Evolutionary conservation across 1,139 yeast species (phyloP).

Genomic region (Chernovozyma aurita): DNA sequence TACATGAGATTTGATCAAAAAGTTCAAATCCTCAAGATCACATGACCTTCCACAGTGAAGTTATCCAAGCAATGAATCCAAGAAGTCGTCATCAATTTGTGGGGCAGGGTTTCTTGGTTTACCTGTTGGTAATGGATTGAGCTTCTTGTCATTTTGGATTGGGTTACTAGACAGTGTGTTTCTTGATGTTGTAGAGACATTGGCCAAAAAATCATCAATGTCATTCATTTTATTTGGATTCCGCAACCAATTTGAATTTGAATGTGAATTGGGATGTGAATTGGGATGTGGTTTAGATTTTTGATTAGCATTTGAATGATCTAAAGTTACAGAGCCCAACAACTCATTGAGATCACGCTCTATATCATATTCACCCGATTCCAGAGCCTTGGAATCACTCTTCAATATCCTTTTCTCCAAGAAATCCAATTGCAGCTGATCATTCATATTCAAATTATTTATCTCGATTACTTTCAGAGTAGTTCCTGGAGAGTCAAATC

Average conservation of each 20-base stretch:
- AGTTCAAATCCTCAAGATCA: no score
- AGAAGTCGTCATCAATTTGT: slow-evolving; percentile 7
- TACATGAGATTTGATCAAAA: slow-evolving; percentile 1
- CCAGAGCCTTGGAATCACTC: slow-evolving; percentile 4
- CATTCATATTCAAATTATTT: slow-evolving; percentile 27
- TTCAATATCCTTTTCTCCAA: slow-evolving; percentile 22
- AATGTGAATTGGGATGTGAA: background rate
- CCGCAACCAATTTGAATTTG: slow-evolving; percentile 3
- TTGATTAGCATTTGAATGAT: background rate
- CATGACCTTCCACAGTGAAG: background rate
- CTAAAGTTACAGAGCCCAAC: background rate
- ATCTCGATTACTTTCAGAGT: slow-evolving; percentile 31
- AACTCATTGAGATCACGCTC: slow-evolving; percentile 11
- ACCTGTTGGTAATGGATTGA: no score
- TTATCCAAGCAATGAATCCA: slow-evolving; percentile 17
- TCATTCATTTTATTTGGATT: slow-evolving; percentile 1
- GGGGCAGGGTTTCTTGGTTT: no score
- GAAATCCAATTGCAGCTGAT: slow-evolving; percentile 20
- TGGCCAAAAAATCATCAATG: slow-evolving; percentile 1
- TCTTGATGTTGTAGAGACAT: no score
- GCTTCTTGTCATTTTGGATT: no score
- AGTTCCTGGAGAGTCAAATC: slow-evolving; percentile 17
- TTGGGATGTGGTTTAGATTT: no score
- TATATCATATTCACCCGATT: background rate
- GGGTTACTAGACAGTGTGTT: no score